Evolutionary conservation across 179 eudicot species (phyloP).

Genomic region (Spinacia oleracea): DNA sequence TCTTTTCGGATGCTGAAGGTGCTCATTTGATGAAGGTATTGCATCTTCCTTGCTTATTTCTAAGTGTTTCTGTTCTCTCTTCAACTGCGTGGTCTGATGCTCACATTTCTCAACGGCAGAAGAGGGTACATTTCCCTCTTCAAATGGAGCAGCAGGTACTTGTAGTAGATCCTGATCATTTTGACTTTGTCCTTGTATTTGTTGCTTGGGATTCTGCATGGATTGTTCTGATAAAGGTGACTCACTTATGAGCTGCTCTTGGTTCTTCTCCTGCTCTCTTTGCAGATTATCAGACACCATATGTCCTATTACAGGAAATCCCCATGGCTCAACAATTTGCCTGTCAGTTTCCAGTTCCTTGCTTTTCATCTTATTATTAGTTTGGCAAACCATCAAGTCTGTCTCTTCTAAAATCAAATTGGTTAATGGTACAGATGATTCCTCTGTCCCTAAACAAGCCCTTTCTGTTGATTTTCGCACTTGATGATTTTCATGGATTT

Average conservation of each 20-base stretch:
- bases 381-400: too few relatives aligned
- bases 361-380: too few relatives aligned
- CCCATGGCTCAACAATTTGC: not conserved
- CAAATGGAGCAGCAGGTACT: not conserved
- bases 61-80: not conserved
- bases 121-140: not conserved
- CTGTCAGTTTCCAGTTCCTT: not conserved
- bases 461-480: not conserved
- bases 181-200: constrained; percentile 6
- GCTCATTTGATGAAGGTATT: not conserved
- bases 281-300: not conserved
- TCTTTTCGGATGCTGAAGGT: constrained; percentile 13
- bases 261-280: not conserved
- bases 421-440: not conserved
- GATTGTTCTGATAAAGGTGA: not conserved
- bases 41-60: constrained; percentile 20
- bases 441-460: not conserved
- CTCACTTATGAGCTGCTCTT: not conserved
- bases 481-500: not conserved
- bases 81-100: not conserved
- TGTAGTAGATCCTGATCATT: constrained; percentile 12
- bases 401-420: too few relatives aligned
- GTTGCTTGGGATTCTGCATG: constrained; percentile 2
- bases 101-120: not conserved
- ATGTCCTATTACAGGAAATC: not conserved